A percentile compares a stretch with the other conserved stretches of the same genome.
Evolutionary conservation across 495 filamentous ascomycete species (phyloP).

Genomic region (Penicillium paxilli): DNA sequence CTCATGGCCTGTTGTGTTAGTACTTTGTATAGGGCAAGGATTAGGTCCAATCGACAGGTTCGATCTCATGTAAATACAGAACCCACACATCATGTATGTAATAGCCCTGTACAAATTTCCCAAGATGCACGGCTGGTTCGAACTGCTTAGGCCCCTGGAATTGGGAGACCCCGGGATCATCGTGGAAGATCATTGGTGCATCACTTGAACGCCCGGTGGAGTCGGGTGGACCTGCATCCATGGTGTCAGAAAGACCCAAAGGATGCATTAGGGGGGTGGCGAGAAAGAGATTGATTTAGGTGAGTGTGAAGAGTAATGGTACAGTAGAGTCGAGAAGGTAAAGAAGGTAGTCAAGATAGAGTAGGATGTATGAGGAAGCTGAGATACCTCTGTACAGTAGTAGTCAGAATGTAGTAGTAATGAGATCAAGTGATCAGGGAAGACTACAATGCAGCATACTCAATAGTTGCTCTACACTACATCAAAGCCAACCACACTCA

Average conservation of each 20-base stretch:
- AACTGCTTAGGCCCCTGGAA: slow-evolving; percentile 6
- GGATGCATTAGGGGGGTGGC: not conserved
- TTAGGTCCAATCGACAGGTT: not conserved
- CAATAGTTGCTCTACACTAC: too few relatives aligned
- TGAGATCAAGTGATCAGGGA: too few relatives aligned
- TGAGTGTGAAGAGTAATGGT: too few relatives aligned
- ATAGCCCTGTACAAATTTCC: not conserved
- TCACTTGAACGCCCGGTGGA: slow-evolving; percentile 11
- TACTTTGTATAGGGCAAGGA: not conserved
- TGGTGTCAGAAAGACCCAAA: not conserved
- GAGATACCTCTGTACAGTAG: too few relatives aligned
- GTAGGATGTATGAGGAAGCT: too few relatives aligned
- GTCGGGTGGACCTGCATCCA: slow-evolving; percentile 21
- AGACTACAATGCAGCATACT: too few relatives aligned
- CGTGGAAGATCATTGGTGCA: slow-evolving; percentile 12
- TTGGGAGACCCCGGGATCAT: too few relatives aligned
- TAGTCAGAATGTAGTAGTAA: too few relatives aligned
- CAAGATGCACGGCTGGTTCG: not conserved
- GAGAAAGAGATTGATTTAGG: not conserved
- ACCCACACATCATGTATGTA: not conserved
- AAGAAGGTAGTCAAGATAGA: too few relatives aligned
- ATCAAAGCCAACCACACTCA: too few relatives aligned
- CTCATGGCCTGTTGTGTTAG: too few relatives aligned
- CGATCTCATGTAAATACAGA: not conserved
- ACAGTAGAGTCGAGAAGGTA: not conserved